These are phyloP conservation scores for Amaranthus tricolor DNA, from an alignment of 179 eudicot genomes.

Conservation along the genomic window DNA sequence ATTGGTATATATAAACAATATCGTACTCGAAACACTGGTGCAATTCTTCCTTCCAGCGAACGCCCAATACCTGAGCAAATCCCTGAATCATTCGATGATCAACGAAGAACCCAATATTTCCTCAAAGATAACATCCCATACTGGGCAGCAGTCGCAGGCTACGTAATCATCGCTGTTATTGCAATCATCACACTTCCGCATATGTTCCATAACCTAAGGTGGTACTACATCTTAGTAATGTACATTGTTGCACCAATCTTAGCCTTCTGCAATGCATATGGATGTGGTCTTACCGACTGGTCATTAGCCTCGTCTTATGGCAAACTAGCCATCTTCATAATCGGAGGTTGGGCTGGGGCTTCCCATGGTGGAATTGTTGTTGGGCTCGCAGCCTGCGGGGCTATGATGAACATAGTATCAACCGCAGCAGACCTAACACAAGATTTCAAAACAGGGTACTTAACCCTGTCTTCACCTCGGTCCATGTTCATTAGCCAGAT, in stretches of 20 bases:
- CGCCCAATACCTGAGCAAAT: conserved; percentile 12
- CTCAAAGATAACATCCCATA: conserved; percentile 71
- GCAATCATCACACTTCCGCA: conserved; percentile 54
- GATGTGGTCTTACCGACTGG: conserved; percentile 89
- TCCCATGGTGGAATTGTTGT: conserved; percentile 75
- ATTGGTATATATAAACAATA: conserved; percentile 47
- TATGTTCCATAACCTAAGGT: conserved; percentile 63
- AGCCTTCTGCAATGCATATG: conserved; percentile 90
- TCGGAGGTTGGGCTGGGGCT: conserved; percentile 83
- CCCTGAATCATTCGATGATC: conserved; percentile 49
- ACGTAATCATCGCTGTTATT: conserved; percentile 42
- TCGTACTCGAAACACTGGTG: conserved; percentile 20
- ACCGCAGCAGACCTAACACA: conserved; percentile 80
- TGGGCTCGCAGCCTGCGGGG: conserved; percentile 83
- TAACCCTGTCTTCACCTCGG: conserved; percentile 76
- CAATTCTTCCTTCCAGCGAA: conserved; percentile 42
- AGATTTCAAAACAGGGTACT: conserved; percentile 68
- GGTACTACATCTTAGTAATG: conserved; percentile 62
- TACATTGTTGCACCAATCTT: conserved; percentile 61
- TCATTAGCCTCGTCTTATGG: conserved; percentile 84
- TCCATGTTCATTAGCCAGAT: conserved; percentile 88
- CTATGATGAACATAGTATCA: conserved; percentile 87
- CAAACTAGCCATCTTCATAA: conserved; percentile 61
- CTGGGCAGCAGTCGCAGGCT: conserved; percentile 49
- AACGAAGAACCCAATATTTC: conserved; percentile 52